Percentiles rank a stretch among this genome's conserved stretches.
phyloP scores from a whole-genome alignment of 2,329 filamentous ascomycete genomes.

The Rasamsonia emersonii region DNA sequence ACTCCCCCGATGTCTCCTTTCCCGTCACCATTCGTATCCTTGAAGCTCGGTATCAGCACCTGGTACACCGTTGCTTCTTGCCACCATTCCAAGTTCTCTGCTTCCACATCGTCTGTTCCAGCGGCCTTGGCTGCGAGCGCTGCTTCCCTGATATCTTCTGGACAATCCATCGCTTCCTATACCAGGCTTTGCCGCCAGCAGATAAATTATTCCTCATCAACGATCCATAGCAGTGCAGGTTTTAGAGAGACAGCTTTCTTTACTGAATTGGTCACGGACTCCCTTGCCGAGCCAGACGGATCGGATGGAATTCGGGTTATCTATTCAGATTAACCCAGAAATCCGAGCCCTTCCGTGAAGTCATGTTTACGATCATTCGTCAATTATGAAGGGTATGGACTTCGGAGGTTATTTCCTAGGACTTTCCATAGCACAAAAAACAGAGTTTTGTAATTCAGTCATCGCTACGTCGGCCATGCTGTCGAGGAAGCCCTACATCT shows the following conservation, averaged over 20 bases:
- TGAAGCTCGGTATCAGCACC: constrained; percentile 25
- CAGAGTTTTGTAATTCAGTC: neutral
- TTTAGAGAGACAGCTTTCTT: too few relatives aligned
- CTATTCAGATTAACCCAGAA: too few relatives aligned
- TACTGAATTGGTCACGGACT: neutral
- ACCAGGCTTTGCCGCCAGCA: neutral
- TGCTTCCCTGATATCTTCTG: constrained; percentile 3
- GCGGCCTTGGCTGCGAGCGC: neutral
- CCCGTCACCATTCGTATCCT: constrained; percentile 26
- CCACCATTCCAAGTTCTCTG: constrained; percentile 24
- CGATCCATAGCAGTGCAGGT: too few relatives aligned
- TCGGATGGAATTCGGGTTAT: neutral
- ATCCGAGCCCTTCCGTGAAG: neutral
- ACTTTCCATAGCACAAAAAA: neutral
- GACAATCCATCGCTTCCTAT: constrained; percentile 3
- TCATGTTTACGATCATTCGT: neutral
- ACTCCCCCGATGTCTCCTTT: constrained; percentile 25
- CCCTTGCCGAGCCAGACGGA: neutral
- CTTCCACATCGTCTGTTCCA: constrained; percentile 7
- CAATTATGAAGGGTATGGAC: neutral
- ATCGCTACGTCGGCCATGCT: neutral
- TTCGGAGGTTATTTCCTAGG: constrained; percentile 1
- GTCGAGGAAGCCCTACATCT: neutral
- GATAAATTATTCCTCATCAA: too few relatives aligned
- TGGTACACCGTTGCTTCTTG: constrained; percentile 27